Evolutionary conservation across 129 eudicot species (phyloP).

Genomic region (Solidago caesia): DNA sequence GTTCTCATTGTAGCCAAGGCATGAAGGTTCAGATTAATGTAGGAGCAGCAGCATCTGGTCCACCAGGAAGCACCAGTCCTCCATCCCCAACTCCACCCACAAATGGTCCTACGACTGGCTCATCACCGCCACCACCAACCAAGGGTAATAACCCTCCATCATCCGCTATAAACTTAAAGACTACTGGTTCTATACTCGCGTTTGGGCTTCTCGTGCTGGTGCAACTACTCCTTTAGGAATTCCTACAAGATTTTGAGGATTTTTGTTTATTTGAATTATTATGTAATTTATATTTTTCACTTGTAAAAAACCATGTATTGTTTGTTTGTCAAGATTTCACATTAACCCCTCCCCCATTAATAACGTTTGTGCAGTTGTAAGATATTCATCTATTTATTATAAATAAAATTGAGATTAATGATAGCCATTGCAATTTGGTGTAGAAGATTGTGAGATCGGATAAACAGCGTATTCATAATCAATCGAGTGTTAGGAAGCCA

Average conservation of each 20-base stretch:
- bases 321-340: neutral
- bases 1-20: conserved; percentile 59
- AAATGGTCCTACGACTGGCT: neutral
- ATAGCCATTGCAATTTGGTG: neutral
- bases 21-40: conserved; percentile 61
- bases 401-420: neutral
- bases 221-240: neutral
- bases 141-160: neutral
- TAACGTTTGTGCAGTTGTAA: neutral
- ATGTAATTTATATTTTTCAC: too few relatives aligned
- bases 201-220: neutral
- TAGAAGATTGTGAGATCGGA: neutral
- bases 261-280: neutral
- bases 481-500: too few relatives aligned
- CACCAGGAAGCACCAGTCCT: neutral
- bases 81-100: conserved; percentile 27
- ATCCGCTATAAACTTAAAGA: neutral
- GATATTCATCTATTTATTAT: neutral
- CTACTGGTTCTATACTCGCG: neutral
- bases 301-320: neutral
- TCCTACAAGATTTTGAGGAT: neutral
- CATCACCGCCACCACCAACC: neutral
- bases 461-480: too few relatives aligned
- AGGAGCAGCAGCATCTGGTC: conserved; percentile 30
- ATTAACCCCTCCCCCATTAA: neutral